Conservation (phyloP, 2,329 filamentous ascomycete species). For the Pestalotiopsis sp. region DNA sequence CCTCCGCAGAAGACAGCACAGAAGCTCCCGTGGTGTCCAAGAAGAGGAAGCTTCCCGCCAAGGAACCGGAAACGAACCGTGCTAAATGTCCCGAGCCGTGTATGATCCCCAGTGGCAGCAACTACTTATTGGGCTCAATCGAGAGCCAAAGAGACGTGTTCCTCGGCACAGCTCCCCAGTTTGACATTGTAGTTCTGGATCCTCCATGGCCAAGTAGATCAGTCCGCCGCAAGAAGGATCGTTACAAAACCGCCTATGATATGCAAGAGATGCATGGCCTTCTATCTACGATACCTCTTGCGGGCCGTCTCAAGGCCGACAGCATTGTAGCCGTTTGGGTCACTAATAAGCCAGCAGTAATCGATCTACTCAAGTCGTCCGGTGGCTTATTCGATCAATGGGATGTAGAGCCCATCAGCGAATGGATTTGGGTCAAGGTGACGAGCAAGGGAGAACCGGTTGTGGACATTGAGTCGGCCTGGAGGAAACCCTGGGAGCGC, state of each 20-base stretch:
- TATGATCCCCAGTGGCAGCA: conserved; percentile 44
- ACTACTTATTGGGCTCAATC: conserved; percentile 53
- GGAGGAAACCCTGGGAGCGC: conserved; percentile 79
- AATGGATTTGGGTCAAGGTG: conserved; percentile 82
- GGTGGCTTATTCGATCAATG: conserved; percentile 67
- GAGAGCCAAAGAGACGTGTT: conserved; percentile 44
- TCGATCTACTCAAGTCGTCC: conserved; percentile 55
- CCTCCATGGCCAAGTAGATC: conserved; percentile 84
- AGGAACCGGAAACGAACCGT: not conserved
- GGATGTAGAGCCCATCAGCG: conserved; percentile 66
- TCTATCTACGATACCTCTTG: conserved; percentile 59
- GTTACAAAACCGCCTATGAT: conserved; percentile 51
- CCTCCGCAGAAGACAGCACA: not conserved
- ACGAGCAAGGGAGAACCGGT: conserved; percentile 68
- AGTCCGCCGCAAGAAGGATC: conserved; percentile 60
- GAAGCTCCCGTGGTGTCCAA: not conserved
- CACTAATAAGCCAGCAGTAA: conserved; percentile 69
- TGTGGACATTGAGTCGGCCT: conserved; percentile 59
- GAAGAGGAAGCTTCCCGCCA: conserved; percentile 14
- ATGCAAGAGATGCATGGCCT: conserved; percentile 51
- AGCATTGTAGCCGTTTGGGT: conserved; percentile 75
- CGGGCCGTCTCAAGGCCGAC: conserved; percentile 51
- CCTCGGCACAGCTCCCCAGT: conserved; percentile 48
- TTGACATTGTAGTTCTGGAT: conserved; percentile 73
- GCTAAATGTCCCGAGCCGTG: conserved; percentile 8